These are phyloP conservation scores for Rhizopogon roseolus DNA, from an alignment of 768 basidiomycete species.

Conservation along the genomic window DNA sequence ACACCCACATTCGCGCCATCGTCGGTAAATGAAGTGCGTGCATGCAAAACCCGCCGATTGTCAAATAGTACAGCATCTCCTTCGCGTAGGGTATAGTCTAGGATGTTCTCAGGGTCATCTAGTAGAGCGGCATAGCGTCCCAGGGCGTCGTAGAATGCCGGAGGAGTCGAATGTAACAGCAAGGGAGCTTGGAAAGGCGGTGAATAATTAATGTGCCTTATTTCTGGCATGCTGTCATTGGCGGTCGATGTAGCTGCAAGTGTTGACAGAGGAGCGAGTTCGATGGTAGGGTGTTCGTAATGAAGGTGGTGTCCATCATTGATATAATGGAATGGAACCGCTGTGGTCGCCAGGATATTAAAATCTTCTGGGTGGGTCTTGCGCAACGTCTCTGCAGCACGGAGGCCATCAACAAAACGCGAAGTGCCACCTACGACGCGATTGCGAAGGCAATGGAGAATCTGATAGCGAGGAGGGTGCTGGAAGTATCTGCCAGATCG, in stretches of 20 bases:
- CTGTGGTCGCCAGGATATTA: conserved; percentile 50
- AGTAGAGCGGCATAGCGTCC: conserved; percentile 53
- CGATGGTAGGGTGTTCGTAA: conserved; percentile 68
- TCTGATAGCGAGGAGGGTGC: conserved; percentile 87
- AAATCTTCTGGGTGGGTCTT: conserved; percentile 46
- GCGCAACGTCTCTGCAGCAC: conserved; percentile 54
- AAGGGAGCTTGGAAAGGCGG: conserved; percentile 94
- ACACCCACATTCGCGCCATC: conserved; percentile 16
- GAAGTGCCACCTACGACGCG: conserved; percentile 80
- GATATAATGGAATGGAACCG: conserved; percentile 86
- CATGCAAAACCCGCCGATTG: conserved; percentile 87
- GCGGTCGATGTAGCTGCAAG: conserved; percentile 1
- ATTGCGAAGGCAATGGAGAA: conserved; percentile 87
- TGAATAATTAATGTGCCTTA: conserved; percentile 82
- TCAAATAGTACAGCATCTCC: conserved; percentile 91
- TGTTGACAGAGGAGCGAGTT: conserved; percentile 34
- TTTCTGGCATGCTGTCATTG: conserved; percentile 14
- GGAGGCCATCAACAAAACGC: conserved; percentile 79
- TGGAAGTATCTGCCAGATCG: conserved; percentile 69
- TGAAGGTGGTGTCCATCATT: conserved; percentile 86
- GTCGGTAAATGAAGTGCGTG: conserved; percentile 70
- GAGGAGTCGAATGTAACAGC: conserved; percentile 42
- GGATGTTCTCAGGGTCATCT: conserved; percentile 45
- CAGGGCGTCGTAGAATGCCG: conserved; percentile 60
- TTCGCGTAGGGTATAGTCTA: conserved; percentile 65